Evolutionary conservation across 2,329 filamentous ascomycete species (phyloP).

Genomic region (Hirsutella thompsonii): DNA sequence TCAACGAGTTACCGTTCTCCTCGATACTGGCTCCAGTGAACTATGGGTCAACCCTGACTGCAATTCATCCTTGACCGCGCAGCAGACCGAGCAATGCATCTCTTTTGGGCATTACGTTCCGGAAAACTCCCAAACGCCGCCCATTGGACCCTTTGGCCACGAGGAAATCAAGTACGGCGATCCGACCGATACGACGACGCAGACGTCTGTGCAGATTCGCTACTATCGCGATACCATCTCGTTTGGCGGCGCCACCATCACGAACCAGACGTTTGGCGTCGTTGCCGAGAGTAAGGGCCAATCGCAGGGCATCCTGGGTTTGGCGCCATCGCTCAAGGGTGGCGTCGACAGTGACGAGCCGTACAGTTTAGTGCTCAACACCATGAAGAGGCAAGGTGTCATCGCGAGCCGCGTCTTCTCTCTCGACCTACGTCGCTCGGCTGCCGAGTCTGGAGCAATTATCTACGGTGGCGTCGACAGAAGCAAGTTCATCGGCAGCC

Average conservation of each 20-base stretch:
- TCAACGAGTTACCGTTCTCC: slow-evolving; percentile 30
- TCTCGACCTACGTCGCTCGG: slow-evolving; percentile 33
- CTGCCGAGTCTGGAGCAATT: slow-evolving; percentile 30
- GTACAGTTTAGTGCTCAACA: slow-evolving; percentile 43
- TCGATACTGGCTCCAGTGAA: slow-evolving; percentile 40
- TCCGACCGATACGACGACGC: slow-evolving; percentile 18
- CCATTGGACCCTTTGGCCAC: slow-evolving; percentile 21
- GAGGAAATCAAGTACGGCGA: slow-evolving; percentile 28
- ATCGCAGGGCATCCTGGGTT: slow-evolving; percentile 37
- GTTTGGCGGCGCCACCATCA: slow-evolving; percentile 27
- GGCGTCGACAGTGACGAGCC: slow-evolving; percentile 22
- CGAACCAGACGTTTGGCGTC: slow-evolving; percentile 37
- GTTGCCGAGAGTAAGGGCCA: slow-evolving; percentile 30
- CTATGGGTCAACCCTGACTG: slow-evolving; percentile 43
- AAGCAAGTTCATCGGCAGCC: slow-evolving; percentile 34
- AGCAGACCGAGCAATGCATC: slow-evolving; percentile 23
- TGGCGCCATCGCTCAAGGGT: slow-evolving; percentile 27
- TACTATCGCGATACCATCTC: slow-evolving; percentile 34
- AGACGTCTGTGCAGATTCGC: slow-evolving; percentile 25
- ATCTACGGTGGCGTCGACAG: slow-evolving; percentile 41
- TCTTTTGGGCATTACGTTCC: slow-evolving; percentile 31
- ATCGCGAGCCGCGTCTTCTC: slow-evolving; percentile 37
- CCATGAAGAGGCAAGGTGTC: slow-evolving; percentile 29
- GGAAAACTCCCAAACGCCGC: slow-evolving; percentile 23
- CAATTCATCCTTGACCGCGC: slow-evolving; percentile 19